Evolutionary conservation across 2,329 filamentous ascomycete species (phyloP), one percentile per base, ranked within the genome.

Genomic region (Colletotrichum sojae): DNA sequence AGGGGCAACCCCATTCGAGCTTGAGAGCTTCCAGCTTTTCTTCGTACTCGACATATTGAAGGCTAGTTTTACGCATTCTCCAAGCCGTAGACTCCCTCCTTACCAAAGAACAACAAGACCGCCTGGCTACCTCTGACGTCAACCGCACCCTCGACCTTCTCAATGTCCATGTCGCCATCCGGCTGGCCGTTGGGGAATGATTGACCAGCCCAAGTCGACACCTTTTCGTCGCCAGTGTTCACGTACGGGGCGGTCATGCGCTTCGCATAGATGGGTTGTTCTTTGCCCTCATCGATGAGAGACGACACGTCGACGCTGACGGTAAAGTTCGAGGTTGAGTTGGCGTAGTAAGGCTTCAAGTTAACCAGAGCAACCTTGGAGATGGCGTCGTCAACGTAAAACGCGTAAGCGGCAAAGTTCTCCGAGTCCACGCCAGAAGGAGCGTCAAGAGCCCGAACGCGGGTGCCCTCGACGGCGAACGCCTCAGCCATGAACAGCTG

Each of bases 401-500:
- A 64, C 5, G 46, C 65, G 15, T 64, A 68, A 1, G 65, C 65
- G 3, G 54, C 46, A n/a, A 68, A 68, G 4, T 15, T 20, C n/a
- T 59, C 54, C 0, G 39, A 2, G 46, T 18, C n/a, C 0, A 65
- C 65, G 2, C 65, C 65, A 0, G 18, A 6, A 3, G 60, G 65
- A 12, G 60, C 27, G 4, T 49, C 5, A 2, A 68, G 60, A 20
- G 65, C 65, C 3, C 60, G 46, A 2, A 68, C 61, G 16, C 54
- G 60, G 0, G 60, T 65, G 4, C n/a, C 54, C 39, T 51, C 22
- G 2, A 36, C 51, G 9, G 64, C 58, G 0, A 73, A 65, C 2
- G 71, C 71, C 66, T 73, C 71, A 4, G 69, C 59, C 18, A 73
- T 56, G 51, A 73, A 72, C 0, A 73, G 52, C n/a, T 72, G 52